A percentile compares a stretch with the other conserved stretches of the same genome.
Evolutionary conservation across 257 asterid genomes (phyloP).

Genomic region (Lithospermum erythrorhizon): DNA sequence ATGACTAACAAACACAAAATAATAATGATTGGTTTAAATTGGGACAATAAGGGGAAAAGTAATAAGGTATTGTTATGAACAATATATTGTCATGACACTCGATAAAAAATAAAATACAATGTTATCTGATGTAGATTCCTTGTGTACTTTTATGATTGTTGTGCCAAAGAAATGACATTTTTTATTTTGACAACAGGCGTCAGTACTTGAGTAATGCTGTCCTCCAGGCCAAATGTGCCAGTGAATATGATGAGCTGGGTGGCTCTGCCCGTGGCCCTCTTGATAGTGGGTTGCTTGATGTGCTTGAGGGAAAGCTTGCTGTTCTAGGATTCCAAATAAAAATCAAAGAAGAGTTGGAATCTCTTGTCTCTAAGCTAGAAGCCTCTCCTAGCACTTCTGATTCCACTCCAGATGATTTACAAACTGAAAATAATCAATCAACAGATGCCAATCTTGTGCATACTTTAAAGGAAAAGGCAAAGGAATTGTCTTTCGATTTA

Average conservation of each 20-base stretch:
- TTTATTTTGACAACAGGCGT: slow-evolving; percentile 51
- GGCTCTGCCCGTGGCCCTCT: slow-evolving; percentile 45
- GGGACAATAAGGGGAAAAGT: neutral
- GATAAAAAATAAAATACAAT: neutral
- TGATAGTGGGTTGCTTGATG: slow-evolving; percentile 83
- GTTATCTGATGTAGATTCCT: neutral
- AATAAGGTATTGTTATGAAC: neutral
- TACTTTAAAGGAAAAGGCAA: slow-evolving; percentile 45
- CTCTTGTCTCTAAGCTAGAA: slow-evolving; percentile 52
- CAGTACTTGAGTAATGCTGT: slow-evolving; percentile 97
- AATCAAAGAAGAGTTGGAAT: slow-evolving; percentile 76
- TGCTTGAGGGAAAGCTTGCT: slow-evolving; percentile 95
- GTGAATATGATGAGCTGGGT: slow-evolving; percentile 37
- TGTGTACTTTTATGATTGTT: neutral
- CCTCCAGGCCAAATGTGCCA: slow-evolving; percentile 94
- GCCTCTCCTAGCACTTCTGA: slow-evolving; percentile 39
- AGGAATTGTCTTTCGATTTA: slow-evolving; percentile 73
- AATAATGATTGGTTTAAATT: no score
- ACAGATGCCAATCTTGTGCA: slow-evolving; percentile 23
- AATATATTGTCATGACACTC: neutral
- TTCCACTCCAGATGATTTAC: slow-evolving; percentile 27
- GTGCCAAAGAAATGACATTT: slow-evolving; percentile 2
- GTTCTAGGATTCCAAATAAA: slow-evolving; percentile 92
- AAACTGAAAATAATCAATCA: slow-evolving; percentile 26
- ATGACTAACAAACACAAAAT: neutral